Conservation (phyloP, 371 early-diverging fungal species). For the Syncephalis fuscata region DNA sequence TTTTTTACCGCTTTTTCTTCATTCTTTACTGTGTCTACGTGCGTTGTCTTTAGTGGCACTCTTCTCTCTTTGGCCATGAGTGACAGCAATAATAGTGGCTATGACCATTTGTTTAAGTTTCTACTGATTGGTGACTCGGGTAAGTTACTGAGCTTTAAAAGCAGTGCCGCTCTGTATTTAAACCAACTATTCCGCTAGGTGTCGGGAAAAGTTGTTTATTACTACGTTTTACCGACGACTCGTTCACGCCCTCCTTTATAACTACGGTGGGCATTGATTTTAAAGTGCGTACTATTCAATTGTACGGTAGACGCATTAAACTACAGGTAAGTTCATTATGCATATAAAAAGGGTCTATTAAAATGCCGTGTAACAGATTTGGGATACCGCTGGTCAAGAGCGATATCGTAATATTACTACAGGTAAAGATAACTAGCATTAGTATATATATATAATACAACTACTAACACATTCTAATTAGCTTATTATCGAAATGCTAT, state of each 20-base stretch:
- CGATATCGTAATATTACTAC: constrained; percentile 99
- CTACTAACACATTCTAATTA: constrained; percentile 5
- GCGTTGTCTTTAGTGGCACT: too few species aligned
- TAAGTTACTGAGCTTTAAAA: constrained; percentile 13
- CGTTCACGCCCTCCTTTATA: constrained; percentile 96
- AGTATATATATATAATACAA: not conserved
- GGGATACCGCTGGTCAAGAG: constrained; percentile 99
- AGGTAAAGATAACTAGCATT: constrained; percentile 17
- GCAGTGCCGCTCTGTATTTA: not conserved
- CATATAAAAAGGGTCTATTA: too few species aligned
- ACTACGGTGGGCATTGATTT: constrained; percentile 99
- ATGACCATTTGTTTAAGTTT: constrained; percentile 98
- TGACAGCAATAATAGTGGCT: constrained; percentile 10
- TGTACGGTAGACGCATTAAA: constrained; percentile 97
- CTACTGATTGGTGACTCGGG: constrained; percentile 99
- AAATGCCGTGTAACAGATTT: constrained; percentile 34
- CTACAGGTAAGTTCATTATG: constrained; percentile 67
- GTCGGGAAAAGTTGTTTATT: constrained; percentile 98
- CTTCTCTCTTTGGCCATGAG: too few species aligned
- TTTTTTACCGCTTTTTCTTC: too few species aligned
- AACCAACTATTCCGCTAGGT: constrained; percentile 19
- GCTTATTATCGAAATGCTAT: constrained; percentile 98
- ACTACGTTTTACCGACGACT: constrained; percentile 94
- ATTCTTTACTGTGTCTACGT: too few species aligned
- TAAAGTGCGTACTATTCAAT: constrained; percentile 98